Evolutionary conservation across 2,329 filamentous ascomycete species (phyloP).

Genomic region (Metarhizium guizhouense): DNA sequence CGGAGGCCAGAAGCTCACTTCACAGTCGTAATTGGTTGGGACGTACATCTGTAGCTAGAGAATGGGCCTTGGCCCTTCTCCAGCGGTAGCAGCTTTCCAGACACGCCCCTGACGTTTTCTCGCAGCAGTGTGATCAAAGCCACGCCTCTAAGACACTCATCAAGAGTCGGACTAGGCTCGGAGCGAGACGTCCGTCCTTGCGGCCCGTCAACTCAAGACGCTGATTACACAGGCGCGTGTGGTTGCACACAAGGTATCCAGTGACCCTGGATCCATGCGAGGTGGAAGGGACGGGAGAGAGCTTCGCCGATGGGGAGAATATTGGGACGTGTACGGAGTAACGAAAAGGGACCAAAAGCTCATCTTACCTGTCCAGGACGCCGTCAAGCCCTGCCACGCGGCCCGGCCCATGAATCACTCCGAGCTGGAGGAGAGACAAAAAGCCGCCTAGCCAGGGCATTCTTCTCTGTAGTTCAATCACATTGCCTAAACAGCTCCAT

Average conservation of each 20-base stretch:
- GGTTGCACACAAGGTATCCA: slow-evolving; percentile 20
- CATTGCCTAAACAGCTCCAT: slow-evolving; percentile 63
- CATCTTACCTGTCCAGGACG: slow-evolving; percentile 78
- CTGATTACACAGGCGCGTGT: not conserved
- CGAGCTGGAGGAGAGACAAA: slow-evolving; percentile 67
- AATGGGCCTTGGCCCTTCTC: slow-evolving; percentile 8
- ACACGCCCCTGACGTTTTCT: not conserved
- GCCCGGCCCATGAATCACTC: slow-evolving; percentile 64
- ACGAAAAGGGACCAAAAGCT: slow-evolving; percentile 7
- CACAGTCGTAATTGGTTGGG: slow-evolving; percentile 30
- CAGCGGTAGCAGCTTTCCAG: not conserved
- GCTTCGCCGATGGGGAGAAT: not conserved
- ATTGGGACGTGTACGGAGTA: not conserved
- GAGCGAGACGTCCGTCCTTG: not conserved
- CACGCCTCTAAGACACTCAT: not conserved
- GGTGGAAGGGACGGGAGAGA: slow-evolving; percentile 11
- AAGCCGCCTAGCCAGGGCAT: slow-evolving; percentile 87
- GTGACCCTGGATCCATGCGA: slow-evolving; percentile 39
- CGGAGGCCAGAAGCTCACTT: slow-evolving; percentile 29
- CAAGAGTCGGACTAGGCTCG: not conserved
- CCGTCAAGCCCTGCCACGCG: slow-evolving; percentile 66
- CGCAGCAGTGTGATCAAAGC: not conserved
- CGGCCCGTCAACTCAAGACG: not conserved
- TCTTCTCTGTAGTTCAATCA: slow-evolving; percentile 65
- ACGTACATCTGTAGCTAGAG: slow-evolving; percentile 5